Evolutionary conservation across 73 alveolate species (phyloP).

Genomic region (Blepharisma japonicum): DNA sequence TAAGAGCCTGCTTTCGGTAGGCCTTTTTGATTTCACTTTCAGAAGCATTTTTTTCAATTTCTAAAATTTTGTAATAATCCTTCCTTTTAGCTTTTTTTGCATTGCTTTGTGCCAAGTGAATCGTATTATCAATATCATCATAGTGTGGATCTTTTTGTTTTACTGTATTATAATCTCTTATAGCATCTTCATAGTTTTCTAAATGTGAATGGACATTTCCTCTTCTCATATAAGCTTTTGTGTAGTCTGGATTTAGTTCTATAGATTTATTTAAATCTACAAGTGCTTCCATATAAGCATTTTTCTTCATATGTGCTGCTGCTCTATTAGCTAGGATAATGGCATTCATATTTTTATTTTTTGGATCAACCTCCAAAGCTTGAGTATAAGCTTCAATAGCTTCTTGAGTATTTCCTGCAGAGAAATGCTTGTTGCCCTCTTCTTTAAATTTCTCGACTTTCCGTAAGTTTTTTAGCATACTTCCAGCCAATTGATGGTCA

Average conservation of each 20-base stretch:
- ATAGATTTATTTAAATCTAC: constrained; percentile 81
- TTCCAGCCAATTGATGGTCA: constrained; percentile 51
- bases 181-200: constrained; percentile 89
- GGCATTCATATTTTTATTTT: constrained; percentile 70
- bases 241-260: constrained; percentile 75
- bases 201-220: constrained; percentile 76
- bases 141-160: constrained; percentile 73
- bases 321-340: constrained; percentile 86
- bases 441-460: constrained; percentile 67
- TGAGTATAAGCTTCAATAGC: constrained; percentile 88
- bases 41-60: constrained; percentile 74
- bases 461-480: constrained; percentile 48
- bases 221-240: constrained; percentile 90
- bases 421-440: constrained; percentile 75
- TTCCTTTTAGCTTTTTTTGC: constrained; percentile 84
- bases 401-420: constrained; percentile 61
- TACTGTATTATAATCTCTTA: constrained; percentile 80
- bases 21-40: constrained; percentile 94
- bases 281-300: constrained; percentile 79
- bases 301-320: constrained; percentile 67
- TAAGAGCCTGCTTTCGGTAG: constrained; percentile 85
- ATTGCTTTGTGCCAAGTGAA: constrained; percentile 68
- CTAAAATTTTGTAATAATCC: constrained; percentile 92
- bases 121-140: constrained; percentile 58
- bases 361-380: constrained; percentile 83